phyloP scores from a whole-genome alignment of 2,329 filamentous ascomycete species.

The Pseudogymnoascus pannorum region DNA sequence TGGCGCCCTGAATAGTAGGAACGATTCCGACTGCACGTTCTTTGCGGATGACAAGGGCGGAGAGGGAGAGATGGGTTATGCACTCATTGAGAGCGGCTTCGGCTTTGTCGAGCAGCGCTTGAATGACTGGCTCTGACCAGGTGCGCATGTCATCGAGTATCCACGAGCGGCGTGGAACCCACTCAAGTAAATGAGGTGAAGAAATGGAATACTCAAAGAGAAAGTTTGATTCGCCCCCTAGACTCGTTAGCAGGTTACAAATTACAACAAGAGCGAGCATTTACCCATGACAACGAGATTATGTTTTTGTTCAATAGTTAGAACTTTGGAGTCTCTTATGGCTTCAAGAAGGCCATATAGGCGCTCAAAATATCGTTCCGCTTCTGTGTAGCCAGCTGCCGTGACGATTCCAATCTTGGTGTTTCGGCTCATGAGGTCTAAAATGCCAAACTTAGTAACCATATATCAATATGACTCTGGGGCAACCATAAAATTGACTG shows the following conservation, averaged over 20 bases:
- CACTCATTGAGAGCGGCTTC: constrained; percentile 79
- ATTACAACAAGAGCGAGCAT: constrained; percentile 8
- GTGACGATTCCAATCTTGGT: constrained; percentile 93
- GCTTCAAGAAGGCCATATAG: constrained; percentile 82
- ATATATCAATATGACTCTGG: constrained; percentile 2
- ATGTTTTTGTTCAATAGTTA: constrained; percentile 62
- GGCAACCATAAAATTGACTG: constrained; percentile 17
- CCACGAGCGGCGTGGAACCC: constrained; percentile 62
- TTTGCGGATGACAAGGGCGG: constrained; percentile 77
- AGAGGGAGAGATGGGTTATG: constrained; percentile 68
- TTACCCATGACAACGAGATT: constrained; percentile 76
- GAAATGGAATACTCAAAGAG: constrained; percentile 70
- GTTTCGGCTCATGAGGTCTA: constrained; percentile 66
- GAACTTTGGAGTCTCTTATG: constrained; percentile 50
- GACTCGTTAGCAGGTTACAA: constrained; percentile 2
- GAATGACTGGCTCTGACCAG: constrained; percentile 73
- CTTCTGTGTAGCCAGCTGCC: constrained; percentile 87
- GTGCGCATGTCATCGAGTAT: constrained; percentile 69
- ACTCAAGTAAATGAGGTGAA: constrained; percentile 59
- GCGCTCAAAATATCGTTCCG: constrained; percentile 76
- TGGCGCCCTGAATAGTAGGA: constrained; percentile 52
- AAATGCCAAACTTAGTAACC: constrained; percentile 35
- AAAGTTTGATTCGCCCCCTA: constrained; percentile 85
- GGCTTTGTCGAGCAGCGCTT: constrained; percentile 76
- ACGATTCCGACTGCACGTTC: constrained; percentile 78